Conservation (phyloP, 441 rosid species). For the Theobroma grandiflorum region DNA sequence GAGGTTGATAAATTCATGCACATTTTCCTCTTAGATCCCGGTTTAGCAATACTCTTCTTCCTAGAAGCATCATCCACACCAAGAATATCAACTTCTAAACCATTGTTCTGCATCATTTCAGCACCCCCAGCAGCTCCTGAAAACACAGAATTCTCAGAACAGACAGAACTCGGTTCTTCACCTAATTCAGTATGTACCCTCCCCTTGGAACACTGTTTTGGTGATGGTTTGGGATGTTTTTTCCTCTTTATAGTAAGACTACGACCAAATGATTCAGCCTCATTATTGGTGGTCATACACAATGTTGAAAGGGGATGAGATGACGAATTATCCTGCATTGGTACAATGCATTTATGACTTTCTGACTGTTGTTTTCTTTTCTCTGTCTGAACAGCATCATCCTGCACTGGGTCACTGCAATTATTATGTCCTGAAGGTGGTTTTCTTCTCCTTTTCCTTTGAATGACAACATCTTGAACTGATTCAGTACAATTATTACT, state of each 20-base stretch:
- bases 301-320: constrained; percentile 23
- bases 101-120: constrained; percentile 21
- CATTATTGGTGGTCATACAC: neutral
- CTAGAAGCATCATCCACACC: constrained; percentile 15
- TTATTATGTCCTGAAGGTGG: no score
- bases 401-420: no score
- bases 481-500: no score
- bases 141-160: constrained; percentile 18
- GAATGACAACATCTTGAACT: no score
- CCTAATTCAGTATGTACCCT: constrained; percentile 10
- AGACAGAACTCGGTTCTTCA: constrained; percentile 11
- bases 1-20: constrained; percentile 8
- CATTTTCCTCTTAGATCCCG: neutral
- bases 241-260: constrained; percentile 20
- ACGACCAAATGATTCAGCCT: constrained; percentile 19
- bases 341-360: no score
- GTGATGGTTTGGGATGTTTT: neutral
- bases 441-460: no score
- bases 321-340: no score
- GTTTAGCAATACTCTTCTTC: constrained; percentile 3
- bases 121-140: constrained; percentile 18
- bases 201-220: no score
- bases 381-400: no score
- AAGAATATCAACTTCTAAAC: no score
- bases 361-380: no score